phyloP scores from a whole-genome alignment of 306 rosid genomes.

The Acacia acuminata region DNA sequence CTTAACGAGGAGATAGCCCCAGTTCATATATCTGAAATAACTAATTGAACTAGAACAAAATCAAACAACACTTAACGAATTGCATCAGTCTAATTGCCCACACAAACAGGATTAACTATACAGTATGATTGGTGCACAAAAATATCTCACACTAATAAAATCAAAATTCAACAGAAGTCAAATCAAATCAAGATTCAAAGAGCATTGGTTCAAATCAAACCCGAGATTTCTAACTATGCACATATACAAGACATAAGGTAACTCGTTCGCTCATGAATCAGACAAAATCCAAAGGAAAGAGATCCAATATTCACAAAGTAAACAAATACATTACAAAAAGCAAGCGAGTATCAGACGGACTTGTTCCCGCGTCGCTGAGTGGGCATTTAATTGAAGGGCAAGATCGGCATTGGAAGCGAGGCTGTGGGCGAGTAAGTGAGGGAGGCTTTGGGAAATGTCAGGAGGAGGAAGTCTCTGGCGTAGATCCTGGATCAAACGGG shows the following conservation, averaged over 20 bases:
- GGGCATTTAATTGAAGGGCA: conserved; percentile 44
- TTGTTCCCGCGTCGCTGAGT: conserved; percentile 53
- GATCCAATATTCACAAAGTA: not conserved
- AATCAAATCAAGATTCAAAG: too few species aligned
- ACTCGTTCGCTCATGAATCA: not conserved
- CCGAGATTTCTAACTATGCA: not conserved
- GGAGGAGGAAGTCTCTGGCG: conserved; percentile 88
- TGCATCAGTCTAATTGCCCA: not conserved
- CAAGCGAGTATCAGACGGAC: conserved; percentile 2
- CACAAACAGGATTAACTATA: not conserved
- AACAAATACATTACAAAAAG: not conserved
- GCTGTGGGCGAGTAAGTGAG: conserved; percentile 93
- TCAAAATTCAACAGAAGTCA: not conserved
- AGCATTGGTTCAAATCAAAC: too few species aligned
- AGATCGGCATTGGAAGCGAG: conserved; percentile 82
- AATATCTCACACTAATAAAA: not conserved
- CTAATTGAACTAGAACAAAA: not conserved
- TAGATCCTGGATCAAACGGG: conserved; percentile 82
- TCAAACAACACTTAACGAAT: not conserved
- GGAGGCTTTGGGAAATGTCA: conserved; percentile 86
- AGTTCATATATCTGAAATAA: not conserved
- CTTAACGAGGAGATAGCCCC: not conserved
- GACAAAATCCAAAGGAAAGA: not conserved
- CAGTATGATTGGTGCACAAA: not conserved
- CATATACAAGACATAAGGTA: not conserved